These are phyloP conservation scores for Russula olivacea DNA, from an alignment of 768 basidiomycete species.

Conservation along the genomic window DNA sequence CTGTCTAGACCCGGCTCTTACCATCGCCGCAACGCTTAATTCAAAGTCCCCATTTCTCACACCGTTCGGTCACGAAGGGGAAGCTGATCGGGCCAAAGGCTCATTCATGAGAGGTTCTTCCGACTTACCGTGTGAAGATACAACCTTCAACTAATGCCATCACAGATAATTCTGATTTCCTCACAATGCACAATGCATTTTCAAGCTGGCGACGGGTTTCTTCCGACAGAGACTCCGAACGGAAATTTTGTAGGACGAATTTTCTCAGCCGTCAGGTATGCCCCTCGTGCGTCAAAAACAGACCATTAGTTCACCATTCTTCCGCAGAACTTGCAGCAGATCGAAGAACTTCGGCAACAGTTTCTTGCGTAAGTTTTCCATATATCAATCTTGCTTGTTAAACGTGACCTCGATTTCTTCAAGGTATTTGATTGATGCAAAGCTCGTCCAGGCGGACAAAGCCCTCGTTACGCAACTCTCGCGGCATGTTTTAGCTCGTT, in stretches of 20 bases:
- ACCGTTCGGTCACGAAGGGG: slow-evolving; percentile 80
- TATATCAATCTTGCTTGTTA: neutral
- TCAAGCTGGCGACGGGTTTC: slow-evolving; percentile 77
- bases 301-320: neutral
- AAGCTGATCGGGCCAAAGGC: slow-evolving; percentile 78
- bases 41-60: slow-evolving; percentile 91
- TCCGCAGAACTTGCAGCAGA: slow-evolving; percentile 81
- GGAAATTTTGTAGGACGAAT: slow-evolving; percentile 74
- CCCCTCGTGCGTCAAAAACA: neutral
- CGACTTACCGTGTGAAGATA: neutral
- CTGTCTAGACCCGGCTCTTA: slow-evolving; percentile 94
- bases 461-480: slow-evolving; percentile 64
- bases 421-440: slow-evolving; percentile 85
- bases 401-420: slow-evolving; percentile 8
- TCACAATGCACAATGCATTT: slow-evolving; percentile 90
- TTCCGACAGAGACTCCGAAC: slow-evolving; percentile 51
- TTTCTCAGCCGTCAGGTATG: slow-evolving; percentile 78
- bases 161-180: slow-evolving; percentile 88
- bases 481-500: slow-evolving; percentile 38
- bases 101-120: slow-evolving; percentile 55
- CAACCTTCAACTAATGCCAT: neutral
- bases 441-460: slow-evolving; percentile 67
- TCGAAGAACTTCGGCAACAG: slow-evolving; percentile 93
- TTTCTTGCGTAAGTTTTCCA: slow-evolving; percentile 27
- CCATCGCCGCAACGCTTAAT: slow-evolving; percentile 88